Conservation (phyloP, 1,139 yeast genomes). For the Suhomyces guaymorum region DNA sequence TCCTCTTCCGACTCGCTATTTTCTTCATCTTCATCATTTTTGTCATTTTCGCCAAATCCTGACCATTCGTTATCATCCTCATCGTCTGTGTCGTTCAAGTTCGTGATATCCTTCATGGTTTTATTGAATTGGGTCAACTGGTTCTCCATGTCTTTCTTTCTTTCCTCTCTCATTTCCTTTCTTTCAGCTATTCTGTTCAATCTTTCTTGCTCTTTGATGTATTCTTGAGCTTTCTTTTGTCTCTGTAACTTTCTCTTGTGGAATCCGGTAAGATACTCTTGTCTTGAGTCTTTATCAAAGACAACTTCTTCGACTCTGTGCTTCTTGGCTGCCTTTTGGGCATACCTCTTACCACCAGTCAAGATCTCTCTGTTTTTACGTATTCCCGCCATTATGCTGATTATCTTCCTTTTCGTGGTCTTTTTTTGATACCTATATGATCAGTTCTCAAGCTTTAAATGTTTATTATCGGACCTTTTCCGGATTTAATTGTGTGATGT, state of each 20-base stretch:
- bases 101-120: slow-evolving; percentile 48
- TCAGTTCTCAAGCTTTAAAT: too few relatives aligned
- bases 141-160: slow-evolving; percentile 62
- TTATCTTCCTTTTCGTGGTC: too few relatives aligned
- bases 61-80: slow-evolving; percentile 26
- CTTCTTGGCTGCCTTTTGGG: slow-evolving; percentile 60
- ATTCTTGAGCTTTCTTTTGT: slow-evolving; percentile 80
- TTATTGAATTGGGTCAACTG: slow-evolving; percentile 61
- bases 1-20: slow-evolving; percentile 14
- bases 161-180: slow-evolving; percentile 65
- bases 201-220: slow-evolving; percentile 73
- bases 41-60: slow-evolving; percentile 24
- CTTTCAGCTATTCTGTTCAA: slow-evolving; percentile 76
- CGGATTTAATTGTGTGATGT: not conserved
- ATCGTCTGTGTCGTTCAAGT: slow-evolving; percentile 33
- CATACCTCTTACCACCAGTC: slow-evolving; percentile 84
- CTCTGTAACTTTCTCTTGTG: slow-evolving; percentile 90
- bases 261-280: slow-evolving; percentile 88
- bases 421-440: too few relatives aligned
- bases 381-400: slow-evolving; percentile 19
- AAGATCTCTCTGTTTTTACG: slow-evolving; percentile 76
- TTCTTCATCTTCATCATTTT: slow-evolving; percentile 18
- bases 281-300: slow-evolving; percentile 72
- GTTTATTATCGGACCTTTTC: too few relatives aligned
- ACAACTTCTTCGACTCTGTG: slow-evolving; percentile 78